These are phyloP conservation scores for Pochonia chlamydosporia DNA, from an alignment of 2,329 filamentous ascomycete genomes.

Conservation along the genomic window DNA sequence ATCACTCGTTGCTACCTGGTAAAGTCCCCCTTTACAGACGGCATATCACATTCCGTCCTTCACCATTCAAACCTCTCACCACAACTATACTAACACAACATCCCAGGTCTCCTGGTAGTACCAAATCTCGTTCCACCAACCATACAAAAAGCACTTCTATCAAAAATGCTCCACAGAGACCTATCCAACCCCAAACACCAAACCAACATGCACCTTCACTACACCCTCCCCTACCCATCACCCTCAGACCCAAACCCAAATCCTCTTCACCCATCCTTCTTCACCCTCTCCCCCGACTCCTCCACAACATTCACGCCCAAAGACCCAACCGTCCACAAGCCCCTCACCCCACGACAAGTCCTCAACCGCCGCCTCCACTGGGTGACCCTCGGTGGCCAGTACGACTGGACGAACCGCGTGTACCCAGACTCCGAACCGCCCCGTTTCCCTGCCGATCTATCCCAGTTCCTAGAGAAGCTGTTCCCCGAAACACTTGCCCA, in stretches of 20 bases:
- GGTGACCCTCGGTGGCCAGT: conserved; percentile 92
- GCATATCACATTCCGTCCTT: not conserved
- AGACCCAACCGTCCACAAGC: conserved; percentile 67
- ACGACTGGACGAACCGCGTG: conserved; percentile 85
- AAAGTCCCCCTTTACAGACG: conserved; percentile 10
- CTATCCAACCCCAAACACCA: conserved; percentile 67
- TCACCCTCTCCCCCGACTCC: conserved; percentile 41
- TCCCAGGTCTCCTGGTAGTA: conserved; percentile 68
- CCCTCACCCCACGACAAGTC: conserved; percentile 63
- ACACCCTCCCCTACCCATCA: conserved; percentile 57
- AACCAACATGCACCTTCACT: conserved; percentile 87
- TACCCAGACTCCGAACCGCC: conserved; percentile 69
- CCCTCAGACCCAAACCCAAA: conserved; percentile 40
- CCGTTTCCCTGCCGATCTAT: conserved; percentile 68
- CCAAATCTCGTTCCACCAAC: conserved; percentile 66
- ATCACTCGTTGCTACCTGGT: conserved; percentile 66
- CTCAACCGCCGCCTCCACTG: conserved; percentile 80
- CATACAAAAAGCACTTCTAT: conserved; percentile 65
- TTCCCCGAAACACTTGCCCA: conserved; percentile 77
- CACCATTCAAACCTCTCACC: no score
- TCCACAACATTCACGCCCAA: conserved; percentile 59
- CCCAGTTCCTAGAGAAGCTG: conserved; percentile 57
- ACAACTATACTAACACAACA: not conserved
- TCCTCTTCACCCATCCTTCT: conserved; percentile 42
- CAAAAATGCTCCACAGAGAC: conserved; percentile 70